phyloP scores from a whole-genome alignment of 495 filamentous ascomycete genomes.

The Darksidea phi region DNA sequence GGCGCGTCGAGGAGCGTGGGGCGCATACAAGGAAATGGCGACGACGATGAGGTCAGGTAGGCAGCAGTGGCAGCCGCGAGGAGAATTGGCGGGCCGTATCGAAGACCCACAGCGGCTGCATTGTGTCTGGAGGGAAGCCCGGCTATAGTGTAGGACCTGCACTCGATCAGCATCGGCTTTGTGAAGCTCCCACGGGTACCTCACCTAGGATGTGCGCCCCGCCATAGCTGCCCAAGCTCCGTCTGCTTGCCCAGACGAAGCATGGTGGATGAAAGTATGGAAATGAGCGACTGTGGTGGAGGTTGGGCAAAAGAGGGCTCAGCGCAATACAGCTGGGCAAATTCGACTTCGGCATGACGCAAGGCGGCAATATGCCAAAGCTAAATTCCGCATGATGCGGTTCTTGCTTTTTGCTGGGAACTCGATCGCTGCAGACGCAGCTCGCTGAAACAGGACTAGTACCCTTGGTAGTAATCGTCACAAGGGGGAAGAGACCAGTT shows the following conservation, averaged over 20 bases:
- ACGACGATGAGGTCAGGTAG: slow-evolving; percentile 1
- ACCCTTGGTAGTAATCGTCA: too few species aligned
- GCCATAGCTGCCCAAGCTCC: not conserved
- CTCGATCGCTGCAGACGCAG: not conserved
- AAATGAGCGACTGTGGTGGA: not conserved
- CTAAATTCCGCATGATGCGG: not conserved
- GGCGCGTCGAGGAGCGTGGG: slow-evolving; percentile 12
- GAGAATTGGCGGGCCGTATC: slow-evolving; percentile 20
- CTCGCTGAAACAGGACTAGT: too few species aligned
- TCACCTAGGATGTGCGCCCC: not conserved
- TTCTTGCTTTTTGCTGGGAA: not conserved
- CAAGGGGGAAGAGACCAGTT: too few species aligned
- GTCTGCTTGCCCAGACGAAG: not conserved
- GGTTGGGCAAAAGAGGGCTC: not conserved
- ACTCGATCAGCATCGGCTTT: not conserved
- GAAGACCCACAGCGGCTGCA: slow-evolving; percentile 3
- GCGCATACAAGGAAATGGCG: not conserved
- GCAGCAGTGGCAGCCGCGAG: slow-evolving; percentile 6
- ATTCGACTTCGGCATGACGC: not conserved
- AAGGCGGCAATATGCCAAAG: not conserved
- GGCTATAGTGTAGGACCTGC: slow-evolving; percentile 4
- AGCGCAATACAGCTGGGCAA: not conserved
- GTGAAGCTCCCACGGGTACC: not conserved
- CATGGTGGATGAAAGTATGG: not conserved
- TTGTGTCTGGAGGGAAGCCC: not conserved